Conservation (phyloP, 1,284 basidiomycete species). For the Prillingera fragicola region DNA sequence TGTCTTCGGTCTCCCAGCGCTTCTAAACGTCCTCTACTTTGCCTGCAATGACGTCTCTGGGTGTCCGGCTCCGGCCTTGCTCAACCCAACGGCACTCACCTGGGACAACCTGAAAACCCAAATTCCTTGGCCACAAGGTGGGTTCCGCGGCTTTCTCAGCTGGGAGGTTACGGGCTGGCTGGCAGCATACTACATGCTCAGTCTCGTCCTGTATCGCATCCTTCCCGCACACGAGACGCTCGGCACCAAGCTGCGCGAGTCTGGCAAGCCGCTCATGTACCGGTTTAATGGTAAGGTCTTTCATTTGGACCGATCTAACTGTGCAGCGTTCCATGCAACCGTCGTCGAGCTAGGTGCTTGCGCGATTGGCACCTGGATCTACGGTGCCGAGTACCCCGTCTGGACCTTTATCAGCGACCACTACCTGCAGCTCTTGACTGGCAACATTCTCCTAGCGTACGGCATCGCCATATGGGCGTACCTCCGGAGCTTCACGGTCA, state of each 20-base stretch:
- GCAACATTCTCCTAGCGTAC: slow-evolving; percentile 1
- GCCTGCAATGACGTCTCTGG: slow-evolving; percentile 7
- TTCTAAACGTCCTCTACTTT: slow-evolving; percentile 4
- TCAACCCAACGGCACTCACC: not conserved
- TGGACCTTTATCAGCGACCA: slow-evolving; percentile 6
- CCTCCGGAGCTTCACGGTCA: slow-evolving; percentile 5
- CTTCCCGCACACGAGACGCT: slow-evolving; percentile 3
- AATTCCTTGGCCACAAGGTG: slow-evolving; percentile 4
- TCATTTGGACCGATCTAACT: not conserved
- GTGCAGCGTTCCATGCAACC: slow-evolving; percentile 1
- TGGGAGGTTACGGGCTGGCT: slow-evolving; percentile 1
- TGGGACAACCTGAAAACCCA: slow-evolving; percentile 3
- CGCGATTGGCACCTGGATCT: slow-evolving; percentile 1
- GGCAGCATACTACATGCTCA: slow-evolving; percentile 2
- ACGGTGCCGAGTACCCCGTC: slow-evolving; percentile 5
- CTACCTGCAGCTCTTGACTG: slow-evolving; percentile 5
- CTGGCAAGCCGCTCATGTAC: slow-evolving; percentile 7
- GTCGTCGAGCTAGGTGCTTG: slow-evolving; percentile 2
- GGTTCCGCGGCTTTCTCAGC: slow-evolving; percentile 4
- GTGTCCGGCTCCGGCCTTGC: slow-evolving; percentile 2
- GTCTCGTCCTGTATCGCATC: slow-evolving; percentile 5
- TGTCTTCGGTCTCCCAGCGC: slow-evolving; percentile 1
- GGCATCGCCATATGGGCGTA: slow-evolving; percentile 3
- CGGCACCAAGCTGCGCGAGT: slow-evolving; percentile 10
- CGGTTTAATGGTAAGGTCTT: slow-evolving; percentile 2